Evolutionary conservation across 371 early-diverging fungal species (phyloP), one percentile per base, ranked within the genome.

Genomic region (Batrachochytrium dendrobatidis): DNA sequence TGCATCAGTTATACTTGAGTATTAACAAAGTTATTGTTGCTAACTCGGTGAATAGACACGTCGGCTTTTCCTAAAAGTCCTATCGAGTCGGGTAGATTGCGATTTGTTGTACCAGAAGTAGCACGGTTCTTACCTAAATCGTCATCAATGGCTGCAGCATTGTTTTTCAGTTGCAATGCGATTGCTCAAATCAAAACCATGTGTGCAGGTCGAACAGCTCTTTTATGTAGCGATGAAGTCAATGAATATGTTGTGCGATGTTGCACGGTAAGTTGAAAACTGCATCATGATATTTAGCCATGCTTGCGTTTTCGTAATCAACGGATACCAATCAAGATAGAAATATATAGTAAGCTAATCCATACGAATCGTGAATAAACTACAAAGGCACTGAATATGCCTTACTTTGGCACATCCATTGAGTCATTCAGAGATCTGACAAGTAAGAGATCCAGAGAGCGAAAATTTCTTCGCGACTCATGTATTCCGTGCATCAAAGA

Each of bases 401-500:
- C 51, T 7, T 51, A 51, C 51, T 51, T 51, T 51, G 51, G 51
- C 8, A 51, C 51, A 2, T 24, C 25, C 3, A 3, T 24, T 7
- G 51, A 51, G 30, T 28, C 51, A 6, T 51, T 8, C 30, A 32
- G 32, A 3, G 32, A 28, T 5, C n/a, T 51, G 3, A 51, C n/a
- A 7, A 3, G n/a, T 3, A 32, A 51, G 12, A 18, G 30, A 3
- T 28, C n/a, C 3, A 28, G 51, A 3, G 51, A 51, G 51, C 51
- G 51, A 28, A 51, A 51, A 32, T 51, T 51, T 24, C 25, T 51
- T 12, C 30, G 28, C 4, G 51, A 51, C 51, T 51, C 30, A n/a
- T 51, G 51, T 32, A 51, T 51, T n/a, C 51, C 51, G n/a, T 30
- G 30, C n/a, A 51, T 51, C 51, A 51, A 51, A n/a, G 51, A 51